Conservation (phyloP, 176 grass and related monocot genomes). For the Saccharum spontaneum region DNA sequence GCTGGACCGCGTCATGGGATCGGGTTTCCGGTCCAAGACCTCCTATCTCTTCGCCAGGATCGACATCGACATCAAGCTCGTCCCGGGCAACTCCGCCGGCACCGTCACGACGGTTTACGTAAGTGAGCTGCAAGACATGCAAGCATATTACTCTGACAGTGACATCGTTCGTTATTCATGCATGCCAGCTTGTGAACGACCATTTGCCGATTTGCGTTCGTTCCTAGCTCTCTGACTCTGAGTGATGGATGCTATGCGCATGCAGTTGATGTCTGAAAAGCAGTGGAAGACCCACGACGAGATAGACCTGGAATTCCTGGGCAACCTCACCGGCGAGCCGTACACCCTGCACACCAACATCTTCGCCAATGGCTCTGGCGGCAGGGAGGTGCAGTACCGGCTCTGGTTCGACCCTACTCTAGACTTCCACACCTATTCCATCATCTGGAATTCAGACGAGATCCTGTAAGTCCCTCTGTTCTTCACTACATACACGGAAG, state of each 20-base stretch:
- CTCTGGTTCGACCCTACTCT: slow-evolving; percentile 76
- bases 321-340: slow-evolving; percentile 59
- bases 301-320: slow-evolving; percentile 78
- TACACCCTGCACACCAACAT: slow-evolving; percentile 77
- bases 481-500: not conserved
- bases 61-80: slow-evolving; percentile 72
- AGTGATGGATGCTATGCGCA: not conserved
- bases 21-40: slow-evolving; percentile 51
- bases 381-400: slow-evolving; percentile 62
- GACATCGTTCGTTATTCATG: not conserved
- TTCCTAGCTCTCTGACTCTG: not conserved
- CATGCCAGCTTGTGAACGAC: not conserved
- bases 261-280: slow-evolving; percentile 43
- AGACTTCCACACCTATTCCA: slow-evolving; percentile 76
- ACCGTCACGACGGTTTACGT: slow-evolving; percentile 76
- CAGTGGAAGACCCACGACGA: slow-evolving; percentile 59
- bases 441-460: slow-evolving; percentile 68
- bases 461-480: slow-evolving; percentile 57
- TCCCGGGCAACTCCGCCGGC: slow-evolving; percentile 64
- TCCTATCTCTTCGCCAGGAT: slow-evolving; percentile 55
- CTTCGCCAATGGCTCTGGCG: slow-evolving; percentile 52
- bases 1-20: slow-evolving; percentile 40
- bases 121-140: slow-evolving; percentile 11
- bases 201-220: not conserved
- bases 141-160: not conserved